These are phyloP conservation scores for Hygrocybe punicea DNA, from an alignment of 768 basidiomycete species.

Conservation along the genomic window DNA sequence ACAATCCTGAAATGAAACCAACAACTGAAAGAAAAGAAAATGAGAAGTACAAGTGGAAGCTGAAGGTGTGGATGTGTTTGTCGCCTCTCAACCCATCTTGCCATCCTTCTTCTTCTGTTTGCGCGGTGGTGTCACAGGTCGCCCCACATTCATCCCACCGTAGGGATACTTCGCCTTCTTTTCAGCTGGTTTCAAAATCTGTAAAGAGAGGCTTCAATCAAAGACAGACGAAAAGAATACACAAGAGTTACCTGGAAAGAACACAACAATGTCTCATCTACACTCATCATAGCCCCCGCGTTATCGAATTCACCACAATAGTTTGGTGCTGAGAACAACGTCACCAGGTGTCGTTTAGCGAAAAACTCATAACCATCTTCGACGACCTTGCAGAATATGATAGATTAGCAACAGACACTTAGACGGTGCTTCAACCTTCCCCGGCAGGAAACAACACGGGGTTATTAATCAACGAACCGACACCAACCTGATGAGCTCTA, in stretches of 20 bases:
- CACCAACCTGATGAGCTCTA: slow-evolving; percentile 89
- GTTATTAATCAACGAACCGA: slow-evolving; percentile 7
- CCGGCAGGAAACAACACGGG: slow-evolving; percentile 5
- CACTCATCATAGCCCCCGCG: slow-evolving; percentile 99
- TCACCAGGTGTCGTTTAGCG: slow-evolving; percentile 94
- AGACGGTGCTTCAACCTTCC: neutral
- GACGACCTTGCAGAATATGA: slow-evolving; percentile 68
- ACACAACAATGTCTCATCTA: slow-evolving; percentile 94
- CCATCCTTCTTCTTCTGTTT: slow-evolving; percentile 96
- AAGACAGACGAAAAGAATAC: neutral
- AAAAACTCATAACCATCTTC: slow-evolving; percentile 99
- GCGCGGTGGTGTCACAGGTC: slow-evolving; percentile 92
- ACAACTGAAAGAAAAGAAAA: slow-evolving; percentile 1
- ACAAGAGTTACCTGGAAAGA: slow-evolving; percentile 81
- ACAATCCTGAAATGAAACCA: slow-evolving; percentile 7
- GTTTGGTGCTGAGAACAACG: slow-evolving; percentile 94
- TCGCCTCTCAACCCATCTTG: slow-evolving; percentile 48
- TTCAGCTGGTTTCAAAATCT: slow-evolving; percentile 99
- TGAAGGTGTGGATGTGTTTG: slow-evolving; percentile 12
- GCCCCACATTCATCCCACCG: slow-evolving; percentile 79
- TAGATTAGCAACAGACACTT: neutral
- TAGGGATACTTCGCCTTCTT: slow-evolving; percentile 95
- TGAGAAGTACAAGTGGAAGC: slow-evolving; percentile 3
- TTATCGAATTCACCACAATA: slow-evolving; percentile 98
- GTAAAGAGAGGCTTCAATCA: slow-evolving; percentile 5